Conservation (phyloP, 139 green algal genomes). For the Chlorella sorokiniana region DNA sequence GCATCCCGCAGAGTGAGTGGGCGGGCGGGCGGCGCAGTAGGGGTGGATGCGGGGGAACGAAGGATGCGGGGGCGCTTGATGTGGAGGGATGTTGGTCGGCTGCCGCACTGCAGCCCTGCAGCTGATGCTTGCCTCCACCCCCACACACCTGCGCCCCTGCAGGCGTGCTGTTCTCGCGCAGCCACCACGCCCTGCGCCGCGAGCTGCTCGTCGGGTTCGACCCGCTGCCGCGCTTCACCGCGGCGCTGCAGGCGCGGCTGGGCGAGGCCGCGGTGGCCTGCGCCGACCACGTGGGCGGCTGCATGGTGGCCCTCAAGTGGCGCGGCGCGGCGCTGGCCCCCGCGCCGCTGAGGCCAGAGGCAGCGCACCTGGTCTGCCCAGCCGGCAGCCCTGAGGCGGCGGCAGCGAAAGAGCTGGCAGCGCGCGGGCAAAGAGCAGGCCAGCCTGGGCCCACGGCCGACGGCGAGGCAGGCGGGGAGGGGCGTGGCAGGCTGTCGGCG, state of each 20-base stretch:
- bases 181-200: constrained; percentile 43
- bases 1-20: constrained; percentile 38
- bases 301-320: constrained; percentile 69
- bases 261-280: constrained; percentile 65
- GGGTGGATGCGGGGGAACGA: not conserved
- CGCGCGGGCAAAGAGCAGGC: not conserved
- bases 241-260: constrained; percentile 51
- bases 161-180: constrained; percentile 51
- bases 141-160: not conserved
- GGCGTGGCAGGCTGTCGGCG: constrained; percentile 3
- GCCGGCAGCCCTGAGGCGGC: constrained; percentile 6
- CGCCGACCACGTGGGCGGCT: constrained; percentile 57
- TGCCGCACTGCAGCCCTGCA: not conserved
- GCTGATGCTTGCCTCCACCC: not conserved
- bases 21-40: not conserved
- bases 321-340: constrained; percentile 44
- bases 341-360: constrained; percentile 37
- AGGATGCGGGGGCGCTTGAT: not conserved
- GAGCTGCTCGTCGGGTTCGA: constrained; percentile 85
- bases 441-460: no score
- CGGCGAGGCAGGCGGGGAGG: not conserved
- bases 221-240: constrained; percentile 56
- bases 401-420: not conserved
- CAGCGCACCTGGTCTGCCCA: constrained; percentile 9
- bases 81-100: no score